Evolutionary conservation across 2,329 filamentous ascomycete species (phyloP).

Genomic region (Scedosporium dehoogii): DNA sequence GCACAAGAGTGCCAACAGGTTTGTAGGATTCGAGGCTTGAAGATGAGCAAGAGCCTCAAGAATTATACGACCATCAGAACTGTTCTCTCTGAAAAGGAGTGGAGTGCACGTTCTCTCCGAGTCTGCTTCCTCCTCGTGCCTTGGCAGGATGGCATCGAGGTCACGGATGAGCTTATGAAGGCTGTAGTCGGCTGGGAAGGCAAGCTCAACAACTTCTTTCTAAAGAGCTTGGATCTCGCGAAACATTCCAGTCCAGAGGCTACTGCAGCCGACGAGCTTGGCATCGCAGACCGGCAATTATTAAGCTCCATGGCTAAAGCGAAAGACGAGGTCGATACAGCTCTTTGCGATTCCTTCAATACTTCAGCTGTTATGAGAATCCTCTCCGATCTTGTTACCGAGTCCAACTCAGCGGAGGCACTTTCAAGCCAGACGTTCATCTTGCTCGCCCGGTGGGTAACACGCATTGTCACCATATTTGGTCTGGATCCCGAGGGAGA

Average conservation of each 20-base stretch:
- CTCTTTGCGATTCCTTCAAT: slow-evolving; percentile 78
- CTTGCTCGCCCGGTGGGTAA: slow-evolving; percentile 67
- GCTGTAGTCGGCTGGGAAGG: no score
- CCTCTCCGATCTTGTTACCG: slow-evolving; percentile 66
- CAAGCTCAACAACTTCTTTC: slow-evolving; percentile 28
- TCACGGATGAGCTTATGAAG: slow-evolving; percentile 23
- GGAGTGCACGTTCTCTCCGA: slow-evolving; percentile 69
- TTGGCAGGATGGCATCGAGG: slow-evolving; percentile 88
- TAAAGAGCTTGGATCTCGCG: slow-evolving; percentile 61
- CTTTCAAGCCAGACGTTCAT: slow-evolving; percentile 40
- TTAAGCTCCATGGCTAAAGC: slow-evolving; percentile 17
- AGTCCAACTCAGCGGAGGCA: slow-evolving; percentile 29
- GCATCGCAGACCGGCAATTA: no score
- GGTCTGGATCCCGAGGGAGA: slow-evolving; percentile 58
- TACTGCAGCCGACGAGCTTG: no score
- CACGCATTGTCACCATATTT: slow-evolving; percentile 73
- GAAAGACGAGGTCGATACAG: slow-evolving; percentile 42
- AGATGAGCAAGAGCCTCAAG: slow-evolving; percentile 94
- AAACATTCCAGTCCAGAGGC: slow-evolving; percentile 21
- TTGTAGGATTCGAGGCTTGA: slow-evolving; percentile 64
- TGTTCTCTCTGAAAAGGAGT: slow-evolving; percentile 52
- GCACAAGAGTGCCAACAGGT: no score
- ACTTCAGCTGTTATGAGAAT: slow-evolving; percentile 69
- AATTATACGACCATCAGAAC: slow-evolving; percentile 92
- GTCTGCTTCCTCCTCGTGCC: slow-evolving; percentile 79